These are phyloP conservation scores for Scedosporium minutisporum DNA, from an alignment of 2,329 filamentous ascomycete species.

Conservation along the genomic window DNA sequence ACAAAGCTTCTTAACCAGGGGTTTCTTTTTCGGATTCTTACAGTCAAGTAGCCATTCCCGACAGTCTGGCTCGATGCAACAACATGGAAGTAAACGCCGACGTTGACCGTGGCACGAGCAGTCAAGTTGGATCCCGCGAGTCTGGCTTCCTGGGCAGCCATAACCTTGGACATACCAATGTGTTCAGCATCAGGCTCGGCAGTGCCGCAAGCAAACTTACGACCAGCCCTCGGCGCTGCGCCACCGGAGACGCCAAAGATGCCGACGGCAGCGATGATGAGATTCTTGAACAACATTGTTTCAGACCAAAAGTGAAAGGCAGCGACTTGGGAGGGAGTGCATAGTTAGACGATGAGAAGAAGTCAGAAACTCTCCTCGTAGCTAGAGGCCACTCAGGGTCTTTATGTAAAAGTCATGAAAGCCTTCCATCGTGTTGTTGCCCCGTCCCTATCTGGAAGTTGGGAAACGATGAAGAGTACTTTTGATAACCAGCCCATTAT, in stretches of 20 bases:
- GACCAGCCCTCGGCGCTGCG: neutral
- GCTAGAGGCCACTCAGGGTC: too few species aligned
- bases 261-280: neutral
- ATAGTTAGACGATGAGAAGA: neutral
- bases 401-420: too few species aligned
- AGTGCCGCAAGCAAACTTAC: constrained; percentile 10
- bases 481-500: too few species aligned
- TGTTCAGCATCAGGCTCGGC: constrained; percentile 11
- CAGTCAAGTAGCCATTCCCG: constrained; percentile 24
- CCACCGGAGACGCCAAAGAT: neutral
- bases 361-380: neutral
- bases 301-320: neutral
- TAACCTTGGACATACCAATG: constrained; percentile 11
- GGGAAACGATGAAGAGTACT: too few species aligned
- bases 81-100: constrained; percentile 27
- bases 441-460: too few species aligned
- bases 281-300: neutral
- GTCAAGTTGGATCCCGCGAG: constrained; percentile 7
- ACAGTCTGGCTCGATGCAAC: constrained; percentile 20
- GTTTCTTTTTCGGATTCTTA: constrained; percentile 12
- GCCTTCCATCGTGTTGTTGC: too few species aligned
- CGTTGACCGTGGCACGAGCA: constrained; percentile 16
- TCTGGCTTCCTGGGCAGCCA: constrained; percentile 12
- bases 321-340: neutral
- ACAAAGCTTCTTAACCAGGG: neutral